Percentiles rank a stretch among this genome's conserved stretches.
These are phyloP conservation scores for Calonectria naviculata DNA, from an alignment of 2,329 filamentous ascomycete species.

Conservation along the genomic window DNA sequence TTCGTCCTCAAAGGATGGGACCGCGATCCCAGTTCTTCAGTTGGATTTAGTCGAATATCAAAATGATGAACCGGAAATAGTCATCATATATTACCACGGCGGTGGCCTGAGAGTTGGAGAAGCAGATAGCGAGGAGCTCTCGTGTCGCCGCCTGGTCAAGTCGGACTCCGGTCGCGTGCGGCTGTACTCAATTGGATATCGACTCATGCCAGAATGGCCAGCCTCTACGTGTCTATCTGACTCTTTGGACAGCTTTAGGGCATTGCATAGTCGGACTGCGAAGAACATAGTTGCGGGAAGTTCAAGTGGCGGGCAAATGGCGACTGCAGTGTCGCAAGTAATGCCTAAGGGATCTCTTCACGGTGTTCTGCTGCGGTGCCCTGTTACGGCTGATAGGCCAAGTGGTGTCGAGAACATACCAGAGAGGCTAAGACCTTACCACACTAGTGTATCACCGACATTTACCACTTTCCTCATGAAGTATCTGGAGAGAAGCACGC, in stretches of 20 bases:
- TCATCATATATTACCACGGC: constrained; percentile 60
- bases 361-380: constrained; percentile 59
- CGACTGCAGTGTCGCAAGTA: constrained; percentile 54
- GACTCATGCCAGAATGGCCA: constrained; percentile 53
- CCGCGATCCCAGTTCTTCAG: constrained; percentile 50
- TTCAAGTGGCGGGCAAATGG: constrained; percentile 61
- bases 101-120: constrained; percentile 60
- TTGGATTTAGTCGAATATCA: constrained; percentile 39
- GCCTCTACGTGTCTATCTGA: constrained; percentile 55
- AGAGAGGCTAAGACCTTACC: constrained; percentile 44
- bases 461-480: constrained; percentile 51
- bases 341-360: constrained; percentile 41
- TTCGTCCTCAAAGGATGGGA: constrained; percentile 46
- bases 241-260: constrained; percentile 50
- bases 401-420: constrained; percentile 51
- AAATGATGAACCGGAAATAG: constrained; percentile 26
- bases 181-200: constrained; percentile 59
- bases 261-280: constrained; percentile 17
- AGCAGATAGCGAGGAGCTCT: constrained; percentile 60
- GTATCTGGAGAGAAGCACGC: constrained; percentile 45
- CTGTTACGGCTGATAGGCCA: constrained; percentile 59
- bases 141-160: constrained; percentile 55
- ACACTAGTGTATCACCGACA: constrained; percentile 51
- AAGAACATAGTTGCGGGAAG: constrained; percentile 54
- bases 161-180: constrained; percentile 38